Base-by-base conservation (phyloP, 2,329 filamentous ascomycete species). In the Colletotrichum somersetense region DNA sequence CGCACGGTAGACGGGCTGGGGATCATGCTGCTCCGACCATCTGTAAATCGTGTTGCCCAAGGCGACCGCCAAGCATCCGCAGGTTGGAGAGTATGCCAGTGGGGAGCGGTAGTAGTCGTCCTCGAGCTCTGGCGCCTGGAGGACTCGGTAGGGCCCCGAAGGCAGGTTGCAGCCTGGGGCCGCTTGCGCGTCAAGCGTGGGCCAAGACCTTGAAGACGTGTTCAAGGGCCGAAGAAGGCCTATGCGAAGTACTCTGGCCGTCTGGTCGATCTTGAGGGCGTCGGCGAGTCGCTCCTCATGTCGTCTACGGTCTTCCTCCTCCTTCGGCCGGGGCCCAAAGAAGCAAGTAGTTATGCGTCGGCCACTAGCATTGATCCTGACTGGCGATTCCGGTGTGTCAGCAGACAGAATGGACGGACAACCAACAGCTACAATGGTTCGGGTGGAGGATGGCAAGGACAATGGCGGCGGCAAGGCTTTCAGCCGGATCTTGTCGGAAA, bases 71-170 rank as follows among this genome's bases (percentile, higher is more conserved):
- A 99, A 87, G 18, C 92, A 93, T 65, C 92, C 89, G 62, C 90
- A 89, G 10, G 89, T 92, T 52, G 88, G 81, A 0, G 92, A 97
- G 80, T 97, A 98, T 12, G 96, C 94, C 66, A 99, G 86, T 2
- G 95, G 87, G 0, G 95, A 96, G 82, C 95, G 98, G 80, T 99
- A 99, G 80, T 95, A 99, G 81, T 99, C 96, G 77, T 98, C 95
- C 68, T 94, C 91, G n/a, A 98, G 85, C 63, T 91, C 89, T 3
- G 95, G 95, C 11, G 96, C 96, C 82, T 98, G 94, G 6, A 99
- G 87, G 8, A 98, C 93, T 83, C 91, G 92, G 74, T 97, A 97
- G 6, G 95, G 93, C 23, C 92, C 88, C 10, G 88, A 86, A 48
- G 94, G 92, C 53, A 96, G 85, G 46, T 55, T 63, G 53, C 50